Percentiles rank a stretch among this genome's conserved stretches.
These are phyloP conservation scores for Lipomyces mesembrius DNA, from an alignment of 805 yeast species.

Conservation along the genomic window DNA sequence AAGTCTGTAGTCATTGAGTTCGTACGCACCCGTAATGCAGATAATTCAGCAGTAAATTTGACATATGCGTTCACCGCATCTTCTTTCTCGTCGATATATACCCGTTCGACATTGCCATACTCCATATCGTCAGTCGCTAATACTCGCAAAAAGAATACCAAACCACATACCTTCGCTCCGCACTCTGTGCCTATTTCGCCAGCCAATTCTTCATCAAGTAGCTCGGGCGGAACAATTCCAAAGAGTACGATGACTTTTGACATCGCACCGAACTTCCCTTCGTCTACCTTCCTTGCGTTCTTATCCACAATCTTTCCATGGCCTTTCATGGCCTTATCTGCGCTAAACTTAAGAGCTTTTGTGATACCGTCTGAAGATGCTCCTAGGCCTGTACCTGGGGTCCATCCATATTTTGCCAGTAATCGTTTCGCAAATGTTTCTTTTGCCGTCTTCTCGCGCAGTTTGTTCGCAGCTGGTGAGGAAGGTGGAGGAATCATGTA, in stretches of 20 bases:
- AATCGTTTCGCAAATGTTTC: constrained; percentile 35
- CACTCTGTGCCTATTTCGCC: constrained; percentile 36
- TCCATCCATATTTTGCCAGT: constrained; percentile 37
- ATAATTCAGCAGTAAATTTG: constrained; percentile 32
- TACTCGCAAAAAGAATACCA: background rate
- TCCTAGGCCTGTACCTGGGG: constrained; percentile 38
- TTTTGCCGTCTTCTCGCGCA: constrained; percentile 9
- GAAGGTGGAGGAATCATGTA: background rate
- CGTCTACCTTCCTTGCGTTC: constrained; percentile 4
- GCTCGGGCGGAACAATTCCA: constrained; percentile 21
- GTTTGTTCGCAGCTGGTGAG: background rate
- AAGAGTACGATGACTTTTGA: constrained; percentile 25
- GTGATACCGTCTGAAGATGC: constrained; percentile 29
- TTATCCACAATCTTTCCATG: constrained; percentile 42
- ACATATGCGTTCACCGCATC: constrained; percentile 21
- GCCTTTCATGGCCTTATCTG: constrained; percentile 34
- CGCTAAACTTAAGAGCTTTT: constrained; percentile 31
- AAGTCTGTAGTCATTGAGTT: background rate
- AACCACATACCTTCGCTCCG: constrained; percentile 21
- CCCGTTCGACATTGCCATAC: constrained; percentile 37
- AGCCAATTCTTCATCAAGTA: constrained; percentile 31
- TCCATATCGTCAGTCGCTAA: constrained; percentile 4
- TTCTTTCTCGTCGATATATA: constrained; percentile 18
- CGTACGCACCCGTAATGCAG: constrained; percentile 31
- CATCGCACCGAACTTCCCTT: constrained; percentile 28